phyloP scores from a whole-genome alignment of 225 moss, liverwort and hornwort species.

The Polytrichum formosum region DNA sequence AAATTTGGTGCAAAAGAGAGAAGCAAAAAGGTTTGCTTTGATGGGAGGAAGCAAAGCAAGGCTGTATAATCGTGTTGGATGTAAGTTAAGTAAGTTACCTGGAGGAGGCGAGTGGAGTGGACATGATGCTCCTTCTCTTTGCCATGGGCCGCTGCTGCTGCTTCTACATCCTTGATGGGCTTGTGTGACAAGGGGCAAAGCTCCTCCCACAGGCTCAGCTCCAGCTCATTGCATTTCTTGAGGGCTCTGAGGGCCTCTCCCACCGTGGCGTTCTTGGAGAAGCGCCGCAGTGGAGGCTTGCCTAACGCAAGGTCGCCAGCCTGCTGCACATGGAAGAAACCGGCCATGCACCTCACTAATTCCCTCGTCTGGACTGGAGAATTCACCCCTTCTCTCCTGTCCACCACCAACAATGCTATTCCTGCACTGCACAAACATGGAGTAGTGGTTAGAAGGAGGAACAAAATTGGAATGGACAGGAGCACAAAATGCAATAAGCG shows the following conservation, averaged over 20 bases:
- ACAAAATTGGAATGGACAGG: too few species aligned
- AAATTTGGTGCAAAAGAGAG: too few species aligned
- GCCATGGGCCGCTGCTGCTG: not conserved
- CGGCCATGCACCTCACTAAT: constrained; percentile 45
- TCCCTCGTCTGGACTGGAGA: not conserved
- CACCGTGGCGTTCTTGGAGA: constrained; percentile 44
- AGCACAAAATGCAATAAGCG: too few species aligned
- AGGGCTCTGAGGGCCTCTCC: constrained; percentile 61
- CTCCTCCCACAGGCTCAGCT: constrained; percentile 65
- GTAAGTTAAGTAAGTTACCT: too few species aligned
- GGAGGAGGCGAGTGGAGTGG: too few species aligned
- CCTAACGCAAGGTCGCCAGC: constrained; percentile 77
- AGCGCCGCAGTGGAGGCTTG: constrained; percentile 57
- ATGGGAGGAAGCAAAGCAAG: too few species aligned
- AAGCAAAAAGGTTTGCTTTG: too few species aligned
- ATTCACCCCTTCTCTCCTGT: too few species aligned
- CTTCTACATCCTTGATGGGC: constrained; percentile 13
- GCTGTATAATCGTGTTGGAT: too few species aligned
- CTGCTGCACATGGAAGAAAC: constrained; percentile 59
- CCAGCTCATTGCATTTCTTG: constrained; percentile 40
- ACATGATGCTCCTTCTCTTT: not conserved
- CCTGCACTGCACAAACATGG: too few species aligned
- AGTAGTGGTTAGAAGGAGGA: too few species aligned
- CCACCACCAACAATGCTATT: too few species aligned
- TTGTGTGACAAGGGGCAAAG: constrained; percentile 13